phyloP scores from a whole-genome alignment of 2,329 filamentous ascomycete species.

The Albifimbria verrucaria region DNA sequence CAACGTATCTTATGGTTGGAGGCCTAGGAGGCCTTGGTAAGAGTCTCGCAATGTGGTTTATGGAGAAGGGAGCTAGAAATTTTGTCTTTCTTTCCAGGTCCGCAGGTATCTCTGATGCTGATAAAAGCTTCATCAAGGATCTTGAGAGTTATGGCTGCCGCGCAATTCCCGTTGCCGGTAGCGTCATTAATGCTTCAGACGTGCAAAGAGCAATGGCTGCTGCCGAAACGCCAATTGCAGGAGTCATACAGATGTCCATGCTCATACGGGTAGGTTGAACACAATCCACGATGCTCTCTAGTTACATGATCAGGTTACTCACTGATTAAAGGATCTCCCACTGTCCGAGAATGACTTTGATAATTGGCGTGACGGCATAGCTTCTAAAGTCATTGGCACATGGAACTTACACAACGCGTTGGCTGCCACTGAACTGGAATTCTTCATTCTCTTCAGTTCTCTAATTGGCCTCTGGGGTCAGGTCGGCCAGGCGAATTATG shows the following conservation, averaged over 20 bases:
- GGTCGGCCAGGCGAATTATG: constrained; percentile 19
- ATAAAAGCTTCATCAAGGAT: neutral
- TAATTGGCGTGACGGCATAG: constrained; percentile 2
- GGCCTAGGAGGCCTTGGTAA: constrained; percentile 21
- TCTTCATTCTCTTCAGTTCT: constrained; percentile 9
- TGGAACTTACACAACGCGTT: constrained; percentile 15
- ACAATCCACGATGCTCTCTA: neutral
- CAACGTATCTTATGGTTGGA: constrained; percentile 18
- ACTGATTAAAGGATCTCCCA: neutral
- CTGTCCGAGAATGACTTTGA: neutral
- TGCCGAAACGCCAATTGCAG: neutral
- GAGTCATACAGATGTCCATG: neutral
- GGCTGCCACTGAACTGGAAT: constrained; percentile 17
- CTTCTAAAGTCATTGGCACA: constrained; percentile 25
- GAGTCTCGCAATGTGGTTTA: constrained; percentile 18
- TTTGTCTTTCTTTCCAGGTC: constrained; percentile 3
- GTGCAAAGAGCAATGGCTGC: neutral
- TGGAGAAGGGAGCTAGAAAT: constrained; percentile 16
- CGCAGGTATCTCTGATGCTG: neutral
- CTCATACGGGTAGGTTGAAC: neutral
- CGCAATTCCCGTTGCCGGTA: neutral
- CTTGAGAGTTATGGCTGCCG: neutral
- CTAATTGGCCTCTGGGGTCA: neutral
- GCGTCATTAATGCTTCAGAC: neutral
- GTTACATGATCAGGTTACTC: neutral